Conservation (phyloP, 2,329 filamentous ascomycete genomes). For the Eurotiales sp. region DNA sequence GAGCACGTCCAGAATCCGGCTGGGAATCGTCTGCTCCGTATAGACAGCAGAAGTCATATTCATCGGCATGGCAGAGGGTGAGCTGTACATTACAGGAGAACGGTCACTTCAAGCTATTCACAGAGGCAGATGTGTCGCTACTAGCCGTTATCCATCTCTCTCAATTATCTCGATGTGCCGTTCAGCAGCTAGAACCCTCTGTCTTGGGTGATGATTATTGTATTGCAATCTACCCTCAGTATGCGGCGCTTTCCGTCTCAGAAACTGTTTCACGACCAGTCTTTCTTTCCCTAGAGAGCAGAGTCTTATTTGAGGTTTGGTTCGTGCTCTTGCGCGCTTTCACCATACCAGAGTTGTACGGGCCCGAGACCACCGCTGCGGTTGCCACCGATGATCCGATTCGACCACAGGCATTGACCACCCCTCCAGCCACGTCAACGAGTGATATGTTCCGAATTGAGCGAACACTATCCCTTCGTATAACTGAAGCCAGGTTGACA, state of each 20-base stretch:
- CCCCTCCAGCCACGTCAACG: conserved; percentile 25
- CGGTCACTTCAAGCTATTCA: conserved; percentile 86
- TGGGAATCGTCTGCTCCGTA: conserved; percentile 49
- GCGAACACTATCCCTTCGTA: conserved; percentile 55
- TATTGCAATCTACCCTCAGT: conserved; percentile 92
- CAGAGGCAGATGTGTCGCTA: conserved; percentile 75
- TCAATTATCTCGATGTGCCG: conserved; percentile 81
- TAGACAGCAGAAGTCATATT: conserved; percentile 54
- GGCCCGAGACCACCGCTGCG: conserved; percentile 46
- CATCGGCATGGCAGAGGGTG: conserved; percentile 75
- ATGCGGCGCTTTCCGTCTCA: conserved; percentile 69
- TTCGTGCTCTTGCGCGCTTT: conserved; percentile 88
- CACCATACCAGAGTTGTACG: conserved; percentile 86
- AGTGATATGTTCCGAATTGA: conserved; percentile 66
- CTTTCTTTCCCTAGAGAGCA: conserved; percentile 80
- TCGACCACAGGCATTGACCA: conserved; percentile 24
- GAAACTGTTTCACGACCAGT: conserved; percentile 80
- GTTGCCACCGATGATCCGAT: conserved; percentile 45
- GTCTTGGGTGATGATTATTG: conserved; percentile 92
- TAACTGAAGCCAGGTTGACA: conserved; percentile 60
- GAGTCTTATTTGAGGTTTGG: conserved; percentile 95
- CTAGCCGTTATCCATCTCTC: conserved; percentile 82
- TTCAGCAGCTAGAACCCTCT: conserved; percentile 85
- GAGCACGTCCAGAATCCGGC: conserved; percentile 30
- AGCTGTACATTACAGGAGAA: conserved; percentile 94